Evolutionary conservation across 768 basidiomycete genomes (phyloP), one percentile per base, ranked within the genome.

Genomic region (Macrolepiota fuliginosa): DNA sequence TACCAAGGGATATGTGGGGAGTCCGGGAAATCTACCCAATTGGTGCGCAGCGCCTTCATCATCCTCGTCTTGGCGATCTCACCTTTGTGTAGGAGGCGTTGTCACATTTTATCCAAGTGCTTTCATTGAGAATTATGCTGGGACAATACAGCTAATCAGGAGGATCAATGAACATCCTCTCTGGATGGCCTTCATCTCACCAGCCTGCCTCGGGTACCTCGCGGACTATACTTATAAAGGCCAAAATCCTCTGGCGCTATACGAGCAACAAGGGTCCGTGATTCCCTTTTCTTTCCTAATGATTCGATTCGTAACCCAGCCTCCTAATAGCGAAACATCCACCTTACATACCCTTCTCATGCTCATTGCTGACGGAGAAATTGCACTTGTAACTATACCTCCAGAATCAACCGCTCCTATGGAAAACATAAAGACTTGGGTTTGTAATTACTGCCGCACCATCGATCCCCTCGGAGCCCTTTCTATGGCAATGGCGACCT

Each of bases 151-250:
- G 15, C 72, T 80, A 10, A 83, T 92, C 45, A 72, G 70, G 22
- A 76, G 82, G 65, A 71, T 89, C 13, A 71, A 76, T 58, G 76
- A 80, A 42, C 90, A 92, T 66, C 87, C 85, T 24, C 67, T 88
- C 17, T 93, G 90, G 90, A 74, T 75, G 11, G 84, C 84, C 56
- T 92, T 87, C 68, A 75, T 93, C 24, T 68, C 86, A 6, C 90
- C 91, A 7, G 78, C 81, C 56, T 84, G 83, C 17, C 72, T 93
- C 29, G 89, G 87, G 57, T 74, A 77, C 81, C 1, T 78, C 19
- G 37, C 79, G 39, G 80, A 74, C 58, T 40, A 79, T 19, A 71
- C 71, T 40, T 79, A 74, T 40, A 64, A 69, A 12, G 68, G 70
- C 22, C 69, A 73, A 17, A 79, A 85, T 63, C 80, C 83, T 4